Evolutionary conservation across 768 basidiomycete species (phyloP), one percentile per base, ranked within the genome.

Genomic region (Termitomyces sp.): DNA sequence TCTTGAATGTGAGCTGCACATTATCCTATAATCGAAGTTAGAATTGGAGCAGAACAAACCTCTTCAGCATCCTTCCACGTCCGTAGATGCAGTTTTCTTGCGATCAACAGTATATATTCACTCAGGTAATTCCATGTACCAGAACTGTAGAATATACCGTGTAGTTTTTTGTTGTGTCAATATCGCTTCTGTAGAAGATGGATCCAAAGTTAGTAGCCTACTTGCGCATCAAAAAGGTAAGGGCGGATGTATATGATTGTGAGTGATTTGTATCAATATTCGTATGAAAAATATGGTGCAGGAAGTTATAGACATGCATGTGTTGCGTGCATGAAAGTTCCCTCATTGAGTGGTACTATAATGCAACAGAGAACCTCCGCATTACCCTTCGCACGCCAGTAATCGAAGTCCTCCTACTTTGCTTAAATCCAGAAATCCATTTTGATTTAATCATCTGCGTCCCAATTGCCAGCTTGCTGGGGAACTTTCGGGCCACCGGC

Each of bases 401-500:
- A 42, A 10, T 9, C n/a, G 16, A 42, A 0, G n/a, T 42, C n/a
- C 40, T 42, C n/a, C 40, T n/a, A n/a, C 40, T n/a, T 42, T 9
- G 5, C 40, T 20, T 9, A 10, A 3, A n/a, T 40, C 7, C 18
- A 40, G 33, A 33, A 4, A 32, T 35, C 33, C 12, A 13, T 35
- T 13, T 35, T 36, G 35, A 13, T 20, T 20, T n/a, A 42, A 42
- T 42, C 40, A 20, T 42, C 40, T 8, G 40, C 43, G 20, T 44
- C 43, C 20, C 46, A 44, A 42, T 32, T 24, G 4, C 54, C 24
- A 22, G 30, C 28, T 45, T 46, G 44, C 24, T 33, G 50, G 54
- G 91, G 91, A 50, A 93, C 77, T 69, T 92, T 93, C 49, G 90
- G 91, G 50, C 91, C 91, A 33, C 91, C 91, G 0, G 91, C 90